Evolutionary conservation across 768 basidiomycete species (phyloP).

Genomic region (Imleria badia): DNA sequence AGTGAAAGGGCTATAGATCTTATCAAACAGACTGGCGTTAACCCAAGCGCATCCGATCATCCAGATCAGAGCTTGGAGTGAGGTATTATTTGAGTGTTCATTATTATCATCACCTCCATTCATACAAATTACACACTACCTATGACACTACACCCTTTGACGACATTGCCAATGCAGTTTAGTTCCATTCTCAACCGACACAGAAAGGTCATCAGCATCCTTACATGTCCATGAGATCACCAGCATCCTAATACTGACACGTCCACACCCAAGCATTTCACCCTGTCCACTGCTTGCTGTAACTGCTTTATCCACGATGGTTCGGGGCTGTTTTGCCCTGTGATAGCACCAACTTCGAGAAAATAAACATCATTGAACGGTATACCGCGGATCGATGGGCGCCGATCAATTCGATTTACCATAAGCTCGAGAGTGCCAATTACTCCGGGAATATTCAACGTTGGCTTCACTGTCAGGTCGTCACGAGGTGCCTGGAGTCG

Average conservation of each 20-base stretch:
- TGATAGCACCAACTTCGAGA: conserved; percentile 45
- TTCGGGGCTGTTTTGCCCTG: background rate
- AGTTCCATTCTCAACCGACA: background rate
- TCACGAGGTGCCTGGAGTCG: conserved; percentile 28
- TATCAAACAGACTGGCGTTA: conserved; percentile 20
- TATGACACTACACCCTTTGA: background rate
- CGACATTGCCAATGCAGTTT: background rate
- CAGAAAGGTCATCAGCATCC: background rate
- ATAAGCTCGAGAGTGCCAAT: conserved; percentile 42
- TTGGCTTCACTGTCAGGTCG: background rate
- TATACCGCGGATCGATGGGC: conserved; percentile 46
- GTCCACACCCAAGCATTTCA: conserved; percentile 35
- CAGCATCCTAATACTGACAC: conserved; percentile 49
- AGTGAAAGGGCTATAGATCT: conserved; percentile 31
- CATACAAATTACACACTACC: background rate
- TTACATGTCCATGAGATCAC: conserved; percentile 28
- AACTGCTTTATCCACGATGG: conserved; percentile 36
- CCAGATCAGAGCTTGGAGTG: background rate
- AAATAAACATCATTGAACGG: conserved; percentile 66
- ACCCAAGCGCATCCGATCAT: background rate
- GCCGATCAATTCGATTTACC: conserved; percentile 59
- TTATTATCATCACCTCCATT: background rate
- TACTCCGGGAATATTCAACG: conserved; percentile 18
- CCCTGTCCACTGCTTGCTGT: conserved; percentile 34
- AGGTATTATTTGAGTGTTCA: background rate